Evolutionary conservation across 768 basidiomycete genomes (phyloP), one percentile per base, ranked within the genome.

Genomic region (Suillus occidentalis): DNA sequence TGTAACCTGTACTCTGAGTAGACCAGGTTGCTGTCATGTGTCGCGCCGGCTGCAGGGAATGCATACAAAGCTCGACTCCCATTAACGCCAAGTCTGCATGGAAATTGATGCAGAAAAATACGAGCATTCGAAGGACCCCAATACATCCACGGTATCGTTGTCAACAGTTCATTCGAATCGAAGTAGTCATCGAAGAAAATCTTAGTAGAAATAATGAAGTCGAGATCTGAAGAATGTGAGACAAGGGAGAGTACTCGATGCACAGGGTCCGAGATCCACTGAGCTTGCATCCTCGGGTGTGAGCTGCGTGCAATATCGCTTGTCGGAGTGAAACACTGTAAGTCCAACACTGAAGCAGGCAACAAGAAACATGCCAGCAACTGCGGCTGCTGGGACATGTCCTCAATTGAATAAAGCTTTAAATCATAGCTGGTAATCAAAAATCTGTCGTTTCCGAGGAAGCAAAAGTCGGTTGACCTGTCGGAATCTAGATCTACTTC

Each of bases 391-490:
- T 20, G 25, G 9, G 58, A 42, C 39, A 20, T 28, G 18, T 59
- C 25, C 58, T 59, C 58, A 2, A 59, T 59, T 28, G 25, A 59
- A 59, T 59, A 59, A 25, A 40, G 39, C 39, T 59, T 20, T 20
- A 28, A 20, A 18, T 42, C 18, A 10, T 42, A 3, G 6, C 58
- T 28, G 10, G 20, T 6, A 20, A 59, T 13, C 10, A 59, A 10
- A 6, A 59, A 12, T 28, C 57, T 58, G 6, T 58, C 25, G 39
- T 40, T 58, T 18, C 57, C 57, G 5, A 58, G 57, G 25, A 40
- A 58, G 16, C 39, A 25, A 40, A 58, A 58, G 10, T 58, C 39
- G 14, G 6, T 28, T 40, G 57, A 9, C 10, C 25, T 9, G 10
- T 18, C 16, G 4, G 0, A 34, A 53, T 6, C 16, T 40, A 10